These are phyloP conservation scores for Pugionium dolabratum DNA, from an alignment of 345 rosid species.

Conservation along the genomic window DNA sequence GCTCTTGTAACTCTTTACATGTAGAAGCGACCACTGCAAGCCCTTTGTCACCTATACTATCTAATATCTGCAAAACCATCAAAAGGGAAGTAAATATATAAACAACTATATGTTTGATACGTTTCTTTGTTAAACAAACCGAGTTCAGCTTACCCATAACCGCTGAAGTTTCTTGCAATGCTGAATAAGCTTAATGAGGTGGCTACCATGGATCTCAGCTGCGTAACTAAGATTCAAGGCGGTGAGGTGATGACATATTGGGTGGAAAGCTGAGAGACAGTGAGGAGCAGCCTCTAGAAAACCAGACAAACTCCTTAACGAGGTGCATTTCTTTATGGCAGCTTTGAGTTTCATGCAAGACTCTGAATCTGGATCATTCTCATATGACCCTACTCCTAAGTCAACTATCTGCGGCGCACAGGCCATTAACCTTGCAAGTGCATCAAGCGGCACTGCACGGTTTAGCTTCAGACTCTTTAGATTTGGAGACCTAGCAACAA, in stretches of 20 bases:
- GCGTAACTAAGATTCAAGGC: constrained; percentile 89
- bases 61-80: constrained; percentile 64
- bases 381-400: constrained; percentile 86
- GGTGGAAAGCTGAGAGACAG: constrained; percentile 65
- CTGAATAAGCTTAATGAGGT: constrained; percentile 61
- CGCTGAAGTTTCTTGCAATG: constrained; percentile 73
- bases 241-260: constrained; percentile 57
- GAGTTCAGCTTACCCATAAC: constrained; percentile 63
- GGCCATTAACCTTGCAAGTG: constrained; percentile 60
- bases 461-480: constrained; percentile 81
- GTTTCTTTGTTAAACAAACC: not conserved
- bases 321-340: constrained; percentile 54
- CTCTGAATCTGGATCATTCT: constrained; percentile 65
- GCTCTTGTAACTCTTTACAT: constrained; percentile 82
- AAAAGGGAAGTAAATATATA: not conserved
- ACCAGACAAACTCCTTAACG: constrained; percentile 79
- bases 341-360: constrained; percentile 48
- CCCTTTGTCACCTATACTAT: constrained; percentile 89
- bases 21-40: constrained; percentile 70
- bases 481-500: constrained; percentile 85
- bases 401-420: constrained; percentile 74
- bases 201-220: constrained; percentile 62
- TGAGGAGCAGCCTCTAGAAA: constrained; percentile 70
- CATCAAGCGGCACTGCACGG: constrained; percentile 74
- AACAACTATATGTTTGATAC: too few species aligned